Evolutionary conservation across 2,329 filamentous ascomycete species (phyloP).

Genomic region (Cercospora beticola): DNA sequence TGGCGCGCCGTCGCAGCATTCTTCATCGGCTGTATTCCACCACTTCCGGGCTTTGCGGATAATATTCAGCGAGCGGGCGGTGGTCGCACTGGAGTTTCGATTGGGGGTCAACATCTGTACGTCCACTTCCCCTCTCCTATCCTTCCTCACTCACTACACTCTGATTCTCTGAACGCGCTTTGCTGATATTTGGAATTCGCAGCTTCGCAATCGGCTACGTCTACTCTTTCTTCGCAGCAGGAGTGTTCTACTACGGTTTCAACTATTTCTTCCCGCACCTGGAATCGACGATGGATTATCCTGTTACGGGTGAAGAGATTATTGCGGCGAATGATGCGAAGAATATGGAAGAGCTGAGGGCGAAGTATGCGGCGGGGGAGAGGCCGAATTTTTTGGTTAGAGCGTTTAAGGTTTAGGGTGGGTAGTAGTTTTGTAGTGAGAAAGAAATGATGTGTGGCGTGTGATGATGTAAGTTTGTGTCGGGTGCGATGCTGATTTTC

Average conservation of each 20-base stretch:
- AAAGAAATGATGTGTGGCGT: neutral
- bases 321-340: constrained; percentile 39
- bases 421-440: neutral
- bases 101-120: constrained; percentile 51
- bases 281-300: constrained; percentile 83
- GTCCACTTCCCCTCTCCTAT: neutral
- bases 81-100: constrained; percentile 39
- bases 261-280: constrained; percentile 53
- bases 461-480: neutral
- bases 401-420: constrained; percentile 27
- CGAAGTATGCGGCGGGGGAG: constrained; percentile 23
- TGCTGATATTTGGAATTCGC: no score
- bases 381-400: constrained; percentile 28
- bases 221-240: constrained; percentile 39
- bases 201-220: constrained; percentile 45
- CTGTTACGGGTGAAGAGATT: constrained; percentile 63
- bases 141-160: no score
- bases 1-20: constrained; percentile 61
- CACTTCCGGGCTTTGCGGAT: constrained; percentile 56
- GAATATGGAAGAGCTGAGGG: constrained; percentile 27
- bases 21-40: constrained; percentile 56
- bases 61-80: constrained; percentile 40
- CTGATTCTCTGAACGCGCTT: neutral
- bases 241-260: constrained; percentile 39
- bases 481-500: neutral